These are phyloP conservation scores for Bauhinia variegata DNA, from an alignment of 306 rosid species.

Conservation along the genomic window DNA sequence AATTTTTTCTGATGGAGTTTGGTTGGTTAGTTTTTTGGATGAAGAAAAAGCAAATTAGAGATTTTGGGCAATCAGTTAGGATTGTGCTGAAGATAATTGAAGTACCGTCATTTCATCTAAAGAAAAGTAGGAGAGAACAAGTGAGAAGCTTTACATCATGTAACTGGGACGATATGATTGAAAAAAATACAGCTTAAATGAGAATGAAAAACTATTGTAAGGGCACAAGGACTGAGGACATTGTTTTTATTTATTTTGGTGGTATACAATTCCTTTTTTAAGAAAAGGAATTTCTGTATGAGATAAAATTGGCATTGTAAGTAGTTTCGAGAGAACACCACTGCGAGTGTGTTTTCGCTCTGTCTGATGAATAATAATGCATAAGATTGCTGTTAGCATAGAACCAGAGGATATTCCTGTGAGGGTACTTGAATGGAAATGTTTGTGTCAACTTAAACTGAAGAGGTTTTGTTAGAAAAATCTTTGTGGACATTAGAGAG, in stretches of 20 bases:
- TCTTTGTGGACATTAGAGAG: background rate
- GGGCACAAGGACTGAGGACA: background rate
- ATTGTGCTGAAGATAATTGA: background rate
- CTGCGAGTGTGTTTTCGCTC: background rate
- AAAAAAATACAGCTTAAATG: background rate
- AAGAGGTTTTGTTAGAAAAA: background rate
- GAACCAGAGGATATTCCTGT: no score
- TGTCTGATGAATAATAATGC: background rate
- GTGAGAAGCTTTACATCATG: background rate
- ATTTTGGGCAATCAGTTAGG: background rate
- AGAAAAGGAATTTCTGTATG: background rate
- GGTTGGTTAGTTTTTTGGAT: background rate
- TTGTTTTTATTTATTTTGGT: background rate
- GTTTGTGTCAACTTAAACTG: background rate
- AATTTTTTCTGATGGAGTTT: background rate
- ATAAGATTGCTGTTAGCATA: background rate
- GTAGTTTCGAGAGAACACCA: background rate
- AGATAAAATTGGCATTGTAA: background rate
- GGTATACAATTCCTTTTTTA: background rate
- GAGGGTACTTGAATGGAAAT: no score
- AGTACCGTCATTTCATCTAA: background rate
- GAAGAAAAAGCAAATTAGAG: background rate
- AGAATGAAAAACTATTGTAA: background rate
- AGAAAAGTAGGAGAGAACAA: background rate
- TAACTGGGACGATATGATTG: background rate